Evolutionary conservation across 257 asterid genomes (phyloP).

Genomic region (Penstemon eatonii): DNA sequence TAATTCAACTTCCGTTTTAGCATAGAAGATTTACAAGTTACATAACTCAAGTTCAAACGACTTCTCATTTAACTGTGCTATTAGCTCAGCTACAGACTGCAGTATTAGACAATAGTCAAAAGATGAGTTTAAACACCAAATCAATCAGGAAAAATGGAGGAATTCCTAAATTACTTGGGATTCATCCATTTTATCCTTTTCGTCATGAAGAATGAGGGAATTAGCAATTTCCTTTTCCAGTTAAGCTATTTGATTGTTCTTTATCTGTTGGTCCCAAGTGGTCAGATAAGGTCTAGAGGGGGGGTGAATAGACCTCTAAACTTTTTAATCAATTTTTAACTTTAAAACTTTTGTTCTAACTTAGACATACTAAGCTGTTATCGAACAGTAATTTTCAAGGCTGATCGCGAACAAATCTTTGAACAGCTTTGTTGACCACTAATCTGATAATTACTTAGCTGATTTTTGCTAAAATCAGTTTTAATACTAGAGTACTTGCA

Average conservation of each 20-base stretch:
- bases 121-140: slow-evolving; percentile 17
- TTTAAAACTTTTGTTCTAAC: too few species aligned
- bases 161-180: slow-evolving; percentile 54
- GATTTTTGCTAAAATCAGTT: too few species aligned
- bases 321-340: too few species aligned
- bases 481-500: too few species aligned
- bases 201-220: slow-evolving; percentile 49
- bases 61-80: slow-evolving; percentile 86
- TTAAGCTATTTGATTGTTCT: slow-evolving; percentile 73
- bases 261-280: too few species aligned
- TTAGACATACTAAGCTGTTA: too few species aligned
- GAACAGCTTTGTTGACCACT: too few species aligned
- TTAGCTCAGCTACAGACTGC: slow-evolving; percentile 74
- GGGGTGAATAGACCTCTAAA: too few species aligned
- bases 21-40: slow-evolving; percentile 24
- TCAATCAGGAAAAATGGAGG: slow-evolving; percentile 18
- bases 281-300: too few species aligned
- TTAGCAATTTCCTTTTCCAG: slow-evolving; percentile 73
- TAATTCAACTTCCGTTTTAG: slow-evolving; percentile 74
- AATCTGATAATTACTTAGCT: too few species aligned
- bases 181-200: slow-evolving; percentile 58
- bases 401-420: too few species aligned
- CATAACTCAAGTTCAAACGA: slow-evolving; percentile 97
- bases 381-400: too few species aligned
- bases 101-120: slow-evolving; percentile 31